Percentiles rank a stretch among this genome's conserved stretches.
These are phyloP conservation scores for Biscogniauxia sp. DNA, from an alignment of 2,329 filamentous ascomycete genomes.

Conservation along the genomic window DNA sequence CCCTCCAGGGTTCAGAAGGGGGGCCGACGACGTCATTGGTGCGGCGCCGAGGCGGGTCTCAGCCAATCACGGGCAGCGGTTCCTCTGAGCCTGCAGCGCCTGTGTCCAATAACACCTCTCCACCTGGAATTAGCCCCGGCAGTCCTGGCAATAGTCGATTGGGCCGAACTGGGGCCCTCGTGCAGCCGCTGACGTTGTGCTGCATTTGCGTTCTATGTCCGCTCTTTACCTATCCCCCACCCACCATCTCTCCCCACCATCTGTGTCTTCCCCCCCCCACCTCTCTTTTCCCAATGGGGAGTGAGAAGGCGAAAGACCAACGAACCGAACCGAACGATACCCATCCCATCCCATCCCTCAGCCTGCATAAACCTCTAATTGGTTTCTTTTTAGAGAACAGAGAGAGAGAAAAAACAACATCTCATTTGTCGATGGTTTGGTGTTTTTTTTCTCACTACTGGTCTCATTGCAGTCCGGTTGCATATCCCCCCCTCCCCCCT, in stretches of 20 bases:
- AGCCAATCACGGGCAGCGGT: not conserved
- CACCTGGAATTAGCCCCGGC: not conserved
- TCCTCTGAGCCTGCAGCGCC: not conserved
- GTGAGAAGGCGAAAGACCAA: not conserved
- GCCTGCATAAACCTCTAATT: not conserved
- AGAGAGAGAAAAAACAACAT: too few species aligned
- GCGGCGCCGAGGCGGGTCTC: not conserved
- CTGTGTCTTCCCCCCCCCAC: too few species aligned
- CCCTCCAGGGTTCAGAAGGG: not conserved
- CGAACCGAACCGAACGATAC: not conserved
- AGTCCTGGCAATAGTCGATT: not conserved
- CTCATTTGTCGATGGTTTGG: too few species aligned
- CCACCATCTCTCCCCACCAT: not conserved
- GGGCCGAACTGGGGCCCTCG: not conserved
- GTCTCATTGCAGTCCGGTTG: not conserved
- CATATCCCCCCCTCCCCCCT: not conserved
- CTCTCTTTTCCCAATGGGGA: too few species aligned
- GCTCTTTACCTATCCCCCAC: not conserved
- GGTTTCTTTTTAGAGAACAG: not conserved
- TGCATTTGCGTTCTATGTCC: not conserved
- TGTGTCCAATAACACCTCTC: not conserved
- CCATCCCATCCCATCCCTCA: not conserved
- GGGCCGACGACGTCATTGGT: not conserved
- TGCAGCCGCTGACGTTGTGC: not conserved
- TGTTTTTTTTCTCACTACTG: too few species aligned